Evolutionary conservation across 495 filamentous ascomycete genomes (phyloP), one percentile per base, ranked within the genome.

Genomic region (Penicillium verhagenii): DNA sequence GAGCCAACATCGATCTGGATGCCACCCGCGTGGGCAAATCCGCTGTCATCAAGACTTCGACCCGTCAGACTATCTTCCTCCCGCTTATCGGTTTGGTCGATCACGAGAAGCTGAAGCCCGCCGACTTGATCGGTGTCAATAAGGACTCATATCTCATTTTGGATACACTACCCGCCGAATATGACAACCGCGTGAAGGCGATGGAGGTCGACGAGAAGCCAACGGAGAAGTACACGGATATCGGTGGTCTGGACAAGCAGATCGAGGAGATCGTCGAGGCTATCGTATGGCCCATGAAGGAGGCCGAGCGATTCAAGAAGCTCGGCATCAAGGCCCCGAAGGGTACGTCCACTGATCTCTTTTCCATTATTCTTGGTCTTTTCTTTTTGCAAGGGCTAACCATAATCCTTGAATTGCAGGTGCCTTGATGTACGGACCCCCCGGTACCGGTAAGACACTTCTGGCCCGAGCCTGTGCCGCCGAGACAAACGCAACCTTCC

Each of bases 191-290:
- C 71, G 94, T 99, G 40, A 99, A 99, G 80, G 94, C 94, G 26
- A 99, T 99, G 94, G 94, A 99, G 79, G 94, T 99, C 33, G 94
- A 99, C 64, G 94, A 99, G 82, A 99, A 99, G 82, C 94, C 94
- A 18, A 96, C 91, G 31, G 94, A 99, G 77, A 96, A 97, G 79
- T 99, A 99, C 78, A 91, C 84, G 57, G 94, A 99, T 79, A 95
- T 99, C 19, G 94, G 94, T 70, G 94, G 94, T 29, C 76, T 99
- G 64, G 91, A 96, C 74, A 99, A 99, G 76, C 94, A 99, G 79
- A 99, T 99, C 68, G 95, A 96, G 69, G 94, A 99, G 76, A 86
- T 99, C 37, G 91, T 99, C n/a, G 94, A 99, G 72, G 94, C 94
- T 52, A 93, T 99, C 24, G 94, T 99, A 45, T 96, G 91, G 95